Evolutionary conservation across 2,329 filamentous ascomycete species (phyloP).

Genomic region (Clonostachys rhizophaga): DNA sequence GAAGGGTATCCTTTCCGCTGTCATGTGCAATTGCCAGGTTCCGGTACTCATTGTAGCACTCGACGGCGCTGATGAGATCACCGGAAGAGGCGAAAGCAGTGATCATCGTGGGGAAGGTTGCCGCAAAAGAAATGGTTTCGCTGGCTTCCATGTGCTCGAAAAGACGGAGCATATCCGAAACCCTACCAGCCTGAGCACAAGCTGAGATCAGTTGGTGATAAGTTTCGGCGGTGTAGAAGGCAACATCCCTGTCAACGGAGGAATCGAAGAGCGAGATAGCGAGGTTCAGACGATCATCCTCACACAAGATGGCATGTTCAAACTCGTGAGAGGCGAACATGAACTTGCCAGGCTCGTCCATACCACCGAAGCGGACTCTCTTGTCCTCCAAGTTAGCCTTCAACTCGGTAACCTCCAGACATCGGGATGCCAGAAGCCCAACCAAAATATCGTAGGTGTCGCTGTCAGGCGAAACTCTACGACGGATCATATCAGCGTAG

Average conservation of each 20-base stretch:
- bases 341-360: conserved; percentile 79
- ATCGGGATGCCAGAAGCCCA: conserved; percentile 73
- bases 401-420: conserved; percentile 70
- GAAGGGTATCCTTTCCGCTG: conserved; percentile 62
- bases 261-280: conserved; percentile 82
- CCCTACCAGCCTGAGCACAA: conserved; percentile 75
- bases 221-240: conserved; percentile 71
- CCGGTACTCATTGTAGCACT: conserved; percentile 95
- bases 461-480: conserved; percentile 75
- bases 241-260: conserved; percentile 59
- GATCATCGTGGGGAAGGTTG: conserved; percentile 91
- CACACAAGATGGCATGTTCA: conserved; percentile 78
- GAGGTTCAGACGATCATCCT: conserved; percentile 82
- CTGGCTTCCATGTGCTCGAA: conserved; percentile 88
- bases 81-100: conserved; percentile 80
- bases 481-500: conserved; percentile 92
- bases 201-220: conserved; percentile 84
- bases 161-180: conserved; percentile 85
- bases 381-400: conserved; percentile 76
- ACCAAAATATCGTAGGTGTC: conserved; percentile 88
- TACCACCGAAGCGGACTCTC: conserved; percentile 76
- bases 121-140: conserved; percentile 68
- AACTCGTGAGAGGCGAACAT: conserved; percentile 85
- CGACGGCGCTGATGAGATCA: conserved; percentile 82
- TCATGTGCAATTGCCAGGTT: conserved; percentile 82